Evolutionary conservation across 75 land plant species (phyloP).

Genomic region (Sequoiadendron giganteum): DNA sequence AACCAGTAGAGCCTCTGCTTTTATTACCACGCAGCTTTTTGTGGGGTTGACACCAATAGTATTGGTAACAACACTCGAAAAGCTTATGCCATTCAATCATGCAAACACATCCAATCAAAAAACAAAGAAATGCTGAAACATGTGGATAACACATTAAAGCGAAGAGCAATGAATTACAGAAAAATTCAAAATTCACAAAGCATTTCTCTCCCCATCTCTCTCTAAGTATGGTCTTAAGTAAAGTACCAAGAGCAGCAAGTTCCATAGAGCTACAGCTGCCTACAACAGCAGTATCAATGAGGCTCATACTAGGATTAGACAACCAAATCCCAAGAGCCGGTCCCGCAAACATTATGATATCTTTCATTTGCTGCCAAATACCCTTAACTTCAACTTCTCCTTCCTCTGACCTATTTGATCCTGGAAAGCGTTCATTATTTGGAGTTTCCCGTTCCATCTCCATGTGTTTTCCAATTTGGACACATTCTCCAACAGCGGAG

Average conservation of each 20-base stretch:
- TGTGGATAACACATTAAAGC: neutral
- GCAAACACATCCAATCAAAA: neutral
- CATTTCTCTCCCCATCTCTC: neutral
- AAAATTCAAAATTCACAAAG: neutral
- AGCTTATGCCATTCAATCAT: neutral
- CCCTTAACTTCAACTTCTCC: slow-evolving; percentile 11
- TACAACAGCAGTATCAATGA: slow-evolving; percentile 43
- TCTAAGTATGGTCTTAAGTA: neutral
- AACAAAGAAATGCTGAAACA: neutral
- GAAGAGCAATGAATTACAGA: neutral
- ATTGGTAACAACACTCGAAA: neutral
- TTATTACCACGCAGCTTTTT: neutral
- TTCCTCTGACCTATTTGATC: neutral
- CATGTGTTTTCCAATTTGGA: neutral
- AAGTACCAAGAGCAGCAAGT: slow-evolving; percentile 50
- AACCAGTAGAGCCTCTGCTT: neutral
- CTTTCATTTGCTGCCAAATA: slow-evolving; percentile 29
- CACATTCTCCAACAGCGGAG: neutral
- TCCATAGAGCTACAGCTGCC: slow-evolving; percentile 45
- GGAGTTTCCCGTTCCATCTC: neutral
- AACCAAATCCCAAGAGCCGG: slow-evolving; percentile 57
- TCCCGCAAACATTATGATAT: slow-evolving; percentile 38
- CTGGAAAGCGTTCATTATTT: neutral
- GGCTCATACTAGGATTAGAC: slow-evolving; percentile 41
- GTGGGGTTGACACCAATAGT: neutral